Percentiles rank a stretch among this genome's conserved stretches.
These are phyloP conservation scores for Clitopilus hobsonii DNA, from an alignment of 768 basidiomycete species.

Conservation along the genomic window DNA sequence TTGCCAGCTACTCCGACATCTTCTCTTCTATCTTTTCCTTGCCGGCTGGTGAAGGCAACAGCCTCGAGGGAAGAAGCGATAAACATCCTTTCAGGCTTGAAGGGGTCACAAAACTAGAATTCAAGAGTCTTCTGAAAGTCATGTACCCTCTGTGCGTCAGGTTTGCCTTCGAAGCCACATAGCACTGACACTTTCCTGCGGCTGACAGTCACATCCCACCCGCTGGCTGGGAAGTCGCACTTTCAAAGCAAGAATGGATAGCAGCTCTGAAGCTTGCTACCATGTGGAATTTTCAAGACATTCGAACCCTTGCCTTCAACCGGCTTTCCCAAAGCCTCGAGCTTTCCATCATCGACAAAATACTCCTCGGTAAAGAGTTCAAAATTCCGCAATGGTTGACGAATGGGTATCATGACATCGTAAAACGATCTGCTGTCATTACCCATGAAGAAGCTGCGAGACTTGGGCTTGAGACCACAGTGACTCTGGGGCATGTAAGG, in stretches of 20 bases:
- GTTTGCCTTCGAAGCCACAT: not conserved
- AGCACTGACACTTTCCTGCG: not conserved
- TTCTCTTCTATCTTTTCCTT: constrained; percentile 18
- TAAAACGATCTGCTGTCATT: constrained; percentile 17
- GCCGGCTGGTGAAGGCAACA: constrained; percentile 6
- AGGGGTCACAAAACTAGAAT: constrained; percentile 16
- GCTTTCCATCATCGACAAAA: constrained; percentile 20
- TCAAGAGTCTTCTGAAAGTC: constrained; percentile 16
- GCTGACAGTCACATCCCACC: not conserved
- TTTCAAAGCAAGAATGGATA: constrained; percentile 26
- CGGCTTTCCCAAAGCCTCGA: constrained; percentile 11
- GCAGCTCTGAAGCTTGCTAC: constrained; percentile 32
- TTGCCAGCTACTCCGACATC: constrained; percentile 15
- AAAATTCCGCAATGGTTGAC: constrained; percentile 28
- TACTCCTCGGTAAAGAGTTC: constrained; percentile 26
- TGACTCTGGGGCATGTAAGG: constrained; percentile 14
- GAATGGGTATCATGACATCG: constrained; percentile 19
- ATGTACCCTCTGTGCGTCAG: constrained; percentile 20
- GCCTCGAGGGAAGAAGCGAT: constrained; percentile 20
- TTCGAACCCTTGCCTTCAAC: constrained; percentile 24
- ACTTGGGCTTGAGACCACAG: constrained; percentile 19
- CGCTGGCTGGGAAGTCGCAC: not conserved
- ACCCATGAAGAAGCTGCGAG: constrained; percentile 17
- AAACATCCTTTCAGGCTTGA: constrained; percentile 19
- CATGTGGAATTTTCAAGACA: constrained; percentile 29